These are phyloP conservation scores for Phytophthora niederhauseri DNA, from an alignment of 352 stramenopile species.

Conservation along the genomic window DNA sequence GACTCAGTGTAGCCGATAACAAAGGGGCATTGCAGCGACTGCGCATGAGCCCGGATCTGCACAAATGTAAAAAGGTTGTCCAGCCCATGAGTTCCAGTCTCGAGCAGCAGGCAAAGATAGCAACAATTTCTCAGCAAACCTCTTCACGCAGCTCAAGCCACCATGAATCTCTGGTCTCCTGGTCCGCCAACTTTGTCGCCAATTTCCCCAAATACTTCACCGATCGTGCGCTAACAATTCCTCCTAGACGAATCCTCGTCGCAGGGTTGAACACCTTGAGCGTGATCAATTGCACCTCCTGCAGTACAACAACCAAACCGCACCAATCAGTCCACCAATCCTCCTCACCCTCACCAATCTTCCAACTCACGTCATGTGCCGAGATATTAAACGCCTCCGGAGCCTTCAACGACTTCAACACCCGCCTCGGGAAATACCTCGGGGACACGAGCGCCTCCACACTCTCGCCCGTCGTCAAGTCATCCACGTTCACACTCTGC, in stretches of 20 bases:
- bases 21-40: slow-evolving; percentile 95
- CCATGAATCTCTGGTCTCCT: slow-evolving; percentile 98
- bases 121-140: slow-evolving; percentile 31
- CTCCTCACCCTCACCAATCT: not conserved
- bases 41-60: slow-evolving; percentile 95
- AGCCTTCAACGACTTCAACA: slow-evolving; percentile 54
- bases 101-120: not conserved
- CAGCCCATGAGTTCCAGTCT: not conserved
- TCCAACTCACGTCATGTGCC: slow-evolving; percentile 66
- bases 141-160: slow-evolving; percentile 98
- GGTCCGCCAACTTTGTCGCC: slow-evolving; percentile 96
- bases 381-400: slow-evolving; percentile 78
- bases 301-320: not conserved
- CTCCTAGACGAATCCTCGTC: slow-evolving; percentile 75
- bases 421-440: slow-evolving; percentile 55
- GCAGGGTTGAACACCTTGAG: slow-evolving; percentile 92
- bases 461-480: slow-evolving; percentile 30
- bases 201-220: slow-evolving; percentile 93
- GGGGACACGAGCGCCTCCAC: slow-evolving; percentile 53
- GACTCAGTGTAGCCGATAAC: slow-evolving; percentile 97
- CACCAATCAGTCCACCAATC: slow-evolving; percentile 8
- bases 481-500: slow-evolving; percentile 40
- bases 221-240: slow-evolving; percentile 86
- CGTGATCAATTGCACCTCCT: slow-evolving; percentile 96
- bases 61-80: not conserved